phyloP scores from a whole-genome alignment of 2,329 filamentous ascomycete genomes.

The Nakataea oryzae region DNA sequence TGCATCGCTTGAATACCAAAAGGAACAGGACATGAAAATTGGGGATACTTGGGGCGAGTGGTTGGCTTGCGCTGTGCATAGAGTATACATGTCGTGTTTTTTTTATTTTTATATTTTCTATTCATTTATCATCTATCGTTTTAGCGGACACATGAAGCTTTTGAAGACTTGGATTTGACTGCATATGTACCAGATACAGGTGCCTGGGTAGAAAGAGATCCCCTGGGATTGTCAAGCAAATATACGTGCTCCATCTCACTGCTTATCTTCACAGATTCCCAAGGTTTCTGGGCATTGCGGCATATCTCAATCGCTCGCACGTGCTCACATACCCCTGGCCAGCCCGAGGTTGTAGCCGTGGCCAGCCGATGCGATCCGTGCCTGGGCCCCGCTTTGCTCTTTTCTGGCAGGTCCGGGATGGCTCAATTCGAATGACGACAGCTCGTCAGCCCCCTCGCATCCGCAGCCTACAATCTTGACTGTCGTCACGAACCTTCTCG shows the following conservation, averaged over 20 bases:
- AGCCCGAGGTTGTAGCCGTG: constrained; percentile 31
- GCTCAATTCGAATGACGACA: neutral
- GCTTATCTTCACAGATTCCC: too few species aligned
- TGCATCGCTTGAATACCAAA: neutral
- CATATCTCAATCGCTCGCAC: neutral
- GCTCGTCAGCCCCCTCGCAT: neutral
- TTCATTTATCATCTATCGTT: neutral
- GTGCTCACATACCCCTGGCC: constrained; percentile 1
- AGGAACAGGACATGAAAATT: neutral
- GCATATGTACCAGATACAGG: too few species aligned
- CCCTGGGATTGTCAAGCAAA: too few species aligned
- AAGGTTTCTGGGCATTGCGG: too few species aligned
- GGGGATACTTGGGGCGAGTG: neutral
- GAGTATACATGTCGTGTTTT: neutral
- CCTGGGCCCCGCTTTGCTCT: neutral
- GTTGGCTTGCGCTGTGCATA: neutral
- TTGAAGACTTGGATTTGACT: neutral
- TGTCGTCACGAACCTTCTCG: neutral
- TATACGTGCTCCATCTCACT: too few species aligned
- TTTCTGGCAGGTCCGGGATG: neutral
- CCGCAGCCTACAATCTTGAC: neutral
- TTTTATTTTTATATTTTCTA: neutral
- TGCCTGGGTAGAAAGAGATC: too few species aligned
- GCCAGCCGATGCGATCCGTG: constrained; percentile 26
- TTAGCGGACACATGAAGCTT: neutral